Evolutionary conservation across 2,329 filamentous ascomycete genomes (phyloP), one percentile per base, ranked within the genome.

Genomic region (Aspergillus quadricinctus): DNA sequence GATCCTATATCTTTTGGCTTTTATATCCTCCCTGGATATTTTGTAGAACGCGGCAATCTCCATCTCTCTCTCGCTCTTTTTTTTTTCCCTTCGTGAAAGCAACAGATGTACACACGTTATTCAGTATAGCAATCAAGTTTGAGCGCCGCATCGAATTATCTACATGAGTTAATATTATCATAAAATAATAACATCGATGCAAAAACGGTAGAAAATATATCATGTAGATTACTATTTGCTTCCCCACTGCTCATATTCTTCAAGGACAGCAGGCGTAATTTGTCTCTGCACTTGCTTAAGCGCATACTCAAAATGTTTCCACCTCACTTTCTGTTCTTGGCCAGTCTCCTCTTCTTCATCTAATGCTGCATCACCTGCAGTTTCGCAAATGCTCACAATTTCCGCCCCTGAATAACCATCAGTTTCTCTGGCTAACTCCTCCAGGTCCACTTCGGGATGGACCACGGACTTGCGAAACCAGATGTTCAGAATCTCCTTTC

Each of bases 341-440:
- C 71, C 61, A n/a, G 66, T 70, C 66, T 77, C 69, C 65, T 78
- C 79, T 58, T 78, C 76, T 55, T 81, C 78, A 60, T 82, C 78
- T 69, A 85, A 66, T 58, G 82, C 75, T 45, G 72, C 75, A 69
- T 83, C 75, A 58, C 77, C 72, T 56, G 80, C 81, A 27, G 73
- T 76, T 62, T 81, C 75, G 59, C 80, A 82, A 21, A 88, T 80
- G 21, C 77, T 80, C 43, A 86, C 83, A 57, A 97, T 84, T 74
- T 97, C 93, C 0, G 92, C 92, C 2, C 92, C 92, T 1, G 91
- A 94, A 71, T 89, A 90, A 0, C 91, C 91, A 7, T 92, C 87
- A 0, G 88, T 88, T 49, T 77, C 72, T 17, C 70, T 67, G 4
- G 89, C 89, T 29, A 96, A 75, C 50, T 79, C 76, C 0, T 80